phyloP scores from a whole-genome alignment of 768 basidiomycete genomes.

The Hebeloma cylindrosporum region DNA sequence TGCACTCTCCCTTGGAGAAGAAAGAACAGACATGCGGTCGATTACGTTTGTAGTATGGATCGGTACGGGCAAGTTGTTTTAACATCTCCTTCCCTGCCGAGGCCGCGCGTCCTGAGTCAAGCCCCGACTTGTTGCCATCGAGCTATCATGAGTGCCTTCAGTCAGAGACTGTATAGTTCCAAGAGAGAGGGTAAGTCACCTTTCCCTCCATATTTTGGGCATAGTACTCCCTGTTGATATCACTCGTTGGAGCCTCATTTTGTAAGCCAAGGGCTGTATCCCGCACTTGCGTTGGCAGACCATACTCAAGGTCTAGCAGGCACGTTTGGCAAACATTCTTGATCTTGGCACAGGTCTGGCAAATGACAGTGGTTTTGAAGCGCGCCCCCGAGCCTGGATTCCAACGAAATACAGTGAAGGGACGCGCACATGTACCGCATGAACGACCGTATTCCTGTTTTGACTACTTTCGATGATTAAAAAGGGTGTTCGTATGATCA shows the following conservation, averaged over 20 bases:
- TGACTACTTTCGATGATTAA: conserved; percentile 63
- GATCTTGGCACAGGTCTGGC: conserved; percentile 95
- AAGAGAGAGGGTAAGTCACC: conserved; percentile 40
- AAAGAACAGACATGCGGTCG: conserved; percentile 93
- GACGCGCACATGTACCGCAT: conserved; percentile 96
- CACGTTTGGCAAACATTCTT: conserved; percentile 98
- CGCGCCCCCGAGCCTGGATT: conserved; percentile 92
- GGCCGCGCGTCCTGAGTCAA: conserved; percentile 60
- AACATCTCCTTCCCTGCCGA: conserved; percentile 95
- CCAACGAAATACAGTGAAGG: conserved; percentile 98
- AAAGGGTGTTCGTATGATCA: not conserved
- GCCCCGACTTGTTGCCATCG: conserved; percentile 64
- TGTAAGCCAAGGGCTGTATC: conserved; percentile 89
- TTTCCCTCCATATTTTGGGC: conserved; percentile 90
- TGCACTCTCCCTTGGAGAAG: conserved; percentile 94
- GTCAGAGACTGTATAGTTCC: not conserved
- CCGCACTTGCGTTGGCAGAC: conserved; percentile 93
- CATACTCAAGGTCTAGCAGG: conserved; percentile 93
- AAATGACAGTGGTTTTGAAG: conserved; percentile 96
- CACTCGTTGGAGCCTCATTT: conserved; percentile 91
- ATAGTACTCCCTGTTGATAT: conserved; percentile 95
- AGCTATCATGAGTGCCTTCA: conserved; percentile 42
- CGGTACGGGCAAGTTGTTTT: conserved; percentile 90
- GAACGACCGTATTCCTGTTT: conserved; percentile 96
- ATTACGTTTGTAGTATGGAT: conserved; percentile 98